Base-by-base conservation (phyloP, 2,329 filamentous ascomycete species). In the Diaporthe ampelina region DNA sequence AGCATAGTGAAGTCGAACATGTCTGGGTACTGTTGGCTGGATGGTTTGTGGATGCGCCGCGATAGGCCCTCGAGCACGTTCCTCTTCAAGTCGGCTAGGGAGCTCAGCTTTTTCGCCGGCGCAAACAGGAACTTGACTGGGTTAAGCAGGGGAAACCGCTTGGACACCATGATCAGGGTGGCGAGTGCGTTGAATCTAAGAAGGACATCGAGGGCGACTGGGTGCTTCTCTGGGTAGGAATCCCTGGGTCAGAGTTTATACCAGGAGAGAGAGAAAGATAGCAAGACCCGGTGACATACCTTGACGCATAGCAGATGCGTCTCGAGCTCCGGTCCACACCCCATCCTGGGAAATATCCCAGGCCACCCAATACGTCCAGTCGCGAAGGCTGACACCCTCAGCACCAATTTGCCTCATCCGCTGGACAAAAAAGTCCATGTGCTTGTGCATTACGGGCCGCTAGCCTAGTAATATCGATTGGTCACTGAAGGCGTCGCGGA, bases 331-430 rank as follows among this genome's bases (percentile, higher is more conserved):
- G 7, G 29, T n/a, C 67, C 50, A 70, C 4, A 50, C 50, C 19
- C 57, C 24, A 11, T 70, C 67, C 29, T 40, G 29, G 11, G 67
- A 15, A 35, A 19, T 21, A 19, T 56, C 67, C 50, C 29, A 70
- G 24, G 67, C 67, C 50, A 70, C 26, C 67, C 48, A 70, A 15
- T 57, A 4, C 11, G 67, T 70, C 67, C 52, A 70, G 24, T 70
- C 67, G 10, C 57, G 19, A 26, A 70, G 29, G 35, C 54, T 70
- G 35, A 70, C 32, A 26, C 67, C 67, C 24, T 11, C 6, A 13
- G 17, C n/a, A 3, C 48, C 57, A 7, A 65, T 29, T 13, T 72
- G 37, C 21, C 17, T 56, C 57, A 72, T 54, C 54, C 45, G 57
- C 29, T 72, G 45, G 21, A 61, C 19, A 26, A 72, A 58, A 35